phyloP scores from a whole-genome alignment of 2,329 filamentous ascomycete species.

The Periconia macrospinosa region DNA sequence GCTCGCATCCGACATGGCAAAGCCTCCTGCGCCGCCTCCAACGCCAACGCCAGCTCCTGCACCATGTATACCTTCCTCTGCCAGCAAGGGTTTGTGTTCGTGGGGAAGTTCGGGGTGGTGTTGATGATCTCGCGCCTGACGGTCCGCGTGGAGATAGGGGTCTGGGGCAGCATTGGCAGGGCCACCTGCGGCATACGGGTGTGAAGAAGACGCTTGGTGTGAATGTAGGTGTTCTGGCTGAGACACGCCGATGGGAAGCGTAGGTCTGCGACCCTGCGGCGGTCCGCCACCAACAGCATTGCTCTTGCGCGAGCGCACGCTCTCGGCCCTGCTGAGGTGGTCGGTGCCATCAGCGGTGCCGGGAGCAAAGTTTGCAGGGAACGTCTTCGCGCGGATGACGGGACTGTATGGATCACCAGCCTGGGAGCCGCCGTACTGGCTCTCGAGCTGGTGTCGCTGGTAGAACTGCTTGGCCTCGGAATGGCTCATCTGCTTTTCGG shows the following conservation, averaged over 20 bases:
- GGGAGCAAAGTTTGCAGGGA: constrained; percentile 40
- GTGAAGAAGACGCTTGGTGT: constrained; percentile 23
- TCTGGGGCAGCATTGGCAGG: constrained; percentile 13
- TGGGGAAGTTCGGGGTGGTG: constrained; percentile 57
- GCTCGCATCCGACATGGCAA: constrained; percentile 72
- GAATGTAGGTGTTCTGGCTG: constrained; percentile 34
- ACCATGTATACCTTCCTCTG: constrained; percentile 60
- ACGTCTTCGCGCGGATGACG: constrained; percentile 48
- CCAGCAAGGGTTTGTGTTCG: constrained; percentile 58
- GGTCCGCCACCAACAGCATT: constrained; percentile 26
- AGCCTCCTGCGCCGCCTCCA: constrained; percentile 64
- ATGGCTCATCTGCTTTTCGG: constrained; percentile 92
- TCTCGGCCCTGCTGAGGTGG: constrained; percentile 43
- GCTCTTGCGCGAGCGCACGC: constrained; percentile 47
- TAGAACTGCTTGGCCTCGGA: constrained; percentile 96
- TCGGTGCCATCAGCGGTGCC: constrained; percentile 39
- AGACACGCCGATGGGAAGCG: constrained; percentile 31
- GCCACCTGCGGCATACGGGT: constrained; percentile 18
- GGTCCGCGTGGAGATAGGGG: constrained; percentile 50
- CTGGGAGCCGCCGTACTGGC: constrained; percentile 46
- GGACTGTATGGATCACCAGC: constrained; percentile 45
- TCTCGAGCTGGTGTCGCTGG: constrained; percentile 77
- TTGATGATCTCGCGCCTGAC: constrained; percentile 52
- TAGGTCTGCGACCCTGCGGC: constrained; percentile 28
- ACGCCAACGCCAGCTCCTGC: constrained; percentile 61